Conservation (phyloP, 176 grass and related monocot species). For the Alloteropsis semialata region DNA sequence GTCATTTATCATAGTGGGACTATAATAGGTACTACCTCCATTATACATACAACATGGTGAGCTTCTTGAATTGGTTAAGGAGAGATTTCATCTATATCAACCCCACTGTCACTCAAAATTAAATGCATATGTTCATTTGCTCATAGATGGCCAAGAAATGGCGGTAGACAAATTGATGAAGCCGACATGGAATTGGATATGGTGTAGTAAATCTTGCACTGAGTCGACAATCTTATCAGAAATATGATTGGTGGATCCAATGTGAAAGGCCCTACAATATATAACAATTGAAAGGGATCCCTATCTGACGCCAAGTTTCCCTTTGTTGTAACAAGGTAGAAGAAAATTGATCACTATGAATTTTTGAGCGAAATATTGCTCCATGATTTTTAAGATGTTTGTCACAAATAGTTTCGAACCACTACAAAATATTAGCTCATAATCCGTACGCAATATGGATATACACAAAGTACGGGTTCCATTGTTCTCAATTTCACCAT, state of each 20-base stretch:
- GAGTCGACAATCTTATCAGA: not conserved
- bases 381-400: not conserved
- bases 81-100: not conserved
- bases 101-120: not conserved
- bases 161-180: not conserved
- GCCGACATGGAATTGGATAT: not conserved
- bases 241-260: not conserved
- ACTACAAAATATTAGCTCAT: not conserved
- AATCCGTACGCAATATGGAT: not conserved
- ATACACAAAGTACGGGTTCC: not conserved
- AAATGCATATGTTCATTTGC: not conserved
- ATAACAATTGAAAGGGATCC: not conserved
- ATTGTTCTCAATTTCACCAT: not conserved
- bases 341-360: not conserved
- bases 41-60: not conserved
- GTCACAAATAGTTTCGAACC: not conserved
- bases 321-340: not conserved
- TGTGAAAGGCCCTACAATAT: not conserved
- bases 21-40: not conserved
- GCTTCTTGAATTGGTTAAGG: not conserved
- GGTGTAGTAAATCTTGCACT: not conserved
- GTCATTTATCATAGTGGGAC: not conserved
- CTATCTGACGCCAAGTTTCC: not conserved
- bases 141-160: not conserved
- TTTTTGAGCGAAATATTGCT: no score